Evolutionary conservation across 148 eudicot species (phyloP), one percentile per base, ranked within the genome.

Genomic region (Euryodendron excelsum): DNA sequence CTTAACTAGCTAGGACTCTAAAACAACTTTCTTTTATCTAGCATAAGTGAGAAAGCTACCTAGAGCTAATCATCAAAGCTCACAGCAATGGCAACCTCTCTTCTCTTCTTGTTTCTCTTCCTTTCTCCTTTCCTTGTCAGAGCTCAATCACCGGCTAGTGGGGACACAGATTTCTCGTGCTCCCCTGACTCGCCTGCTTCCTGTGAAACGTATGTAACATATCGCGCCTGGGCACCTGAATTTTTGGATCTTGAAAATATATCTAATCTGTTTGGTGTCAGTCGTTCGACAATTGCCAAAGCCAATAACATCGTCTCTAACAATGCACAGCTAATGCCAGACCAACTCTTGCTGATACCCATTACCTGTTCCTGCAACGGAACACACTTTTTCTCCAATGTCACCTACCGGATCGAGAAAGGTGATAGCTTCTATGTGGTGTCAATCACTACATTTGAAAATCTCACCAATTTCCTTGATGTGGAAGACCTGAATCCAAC

Each of bases 291-390:
- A 3, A 84, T 87, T 33, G 84, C 77, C 30, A 61, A 72, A 52
- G 79, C 87, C 30, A 87, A 61, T 41, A 72, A 76, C 6, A 53
- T 84, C 23, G 37, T 65, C 17, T 80, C 84, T 1, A 47, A 78
- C 21, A 62, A 87, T 55, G 53, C 67, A 44, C 67, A 50, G n/a
- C 69, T 87, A 23, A n/a, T 70, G 10, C 82, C 74, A 15, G 59
- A 85, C 61, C 90, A 87, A 76, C 81, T 85, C n/a, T 50, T 87
- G 18, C 77, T 87, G 39, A 70, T 84, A 68, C 87, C 90, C 4
- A 80, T 84, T 59, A 48, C 37, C 4, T 87, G 90, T 69, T 60
- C 73, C 50, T 84, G 86, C 59, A 87, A 84, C 21, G 87, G 87
- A 31, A 56, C 81, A 0, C 52, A 28, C 58, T 87, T 75, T 56